Evolutionary conservation across 176 grass and related monocot genomes (phyloP), one percentile per base, ranked within the genome.

Genomic region (Hsuehochloa calcarea): DNA sequence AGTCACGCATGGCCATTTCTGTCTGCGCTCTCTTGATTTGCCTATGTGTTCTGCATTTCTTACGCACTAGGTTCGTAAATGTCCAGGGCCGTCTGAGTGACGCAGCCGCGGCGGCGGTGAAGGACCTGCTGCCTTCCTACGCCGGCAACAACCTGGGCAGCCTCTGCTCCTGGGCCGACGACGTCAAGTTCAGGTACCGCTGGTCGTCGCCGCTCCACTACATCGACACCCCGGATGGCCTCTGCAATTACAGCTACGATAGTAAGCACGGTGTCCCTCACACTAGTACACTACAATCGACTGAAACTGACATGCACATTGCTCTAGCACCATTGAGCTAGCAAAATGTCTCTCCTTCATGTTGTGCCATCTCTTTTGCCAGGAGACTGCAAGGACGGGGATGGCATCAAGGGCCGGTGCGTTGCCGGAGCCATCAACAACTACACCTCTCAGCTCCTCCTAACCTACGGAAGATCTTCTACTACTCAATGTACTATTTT

Each of bases 371-470:
- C 47, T 26, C 45, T 51, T 72, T 68, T 8, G 1, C 49, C 80
- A 90, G 89, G 89, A 45, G 93, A 94, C 74, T 94, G 93, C 59
- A 92, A 92, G 82, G 90, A 94, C 37, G 90, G 88, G 71, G 82
- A 82, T 0, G 90, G 90, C 47, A 55, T 83, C 67, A 51, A 45
- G 76, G 93, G 82, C n/a, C 50, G 85, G 14, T 92, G 92, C 64
- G 93, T 94, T 66, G 90, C 93, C 10, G 93, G 90, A 58, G 87
- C 87, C 87, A 94, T 94, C 78, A 90, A 68, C 75, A 92, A 94
- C 83, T 94, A 92, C 75, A 94, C 93, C 22, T 39, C 79, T 23
- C 87, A 94, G 74, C 93, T 94, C 75, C 90, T 92, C 75, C 90
- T 92, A 10, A 56, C 82, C 15, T 94, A 90, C 34, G 63, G 62